These are phyloP conservation scores for Artemisia argyi DNA, from an alignment of 129 eudicot species.

Conservation along the genomic window DNA sequence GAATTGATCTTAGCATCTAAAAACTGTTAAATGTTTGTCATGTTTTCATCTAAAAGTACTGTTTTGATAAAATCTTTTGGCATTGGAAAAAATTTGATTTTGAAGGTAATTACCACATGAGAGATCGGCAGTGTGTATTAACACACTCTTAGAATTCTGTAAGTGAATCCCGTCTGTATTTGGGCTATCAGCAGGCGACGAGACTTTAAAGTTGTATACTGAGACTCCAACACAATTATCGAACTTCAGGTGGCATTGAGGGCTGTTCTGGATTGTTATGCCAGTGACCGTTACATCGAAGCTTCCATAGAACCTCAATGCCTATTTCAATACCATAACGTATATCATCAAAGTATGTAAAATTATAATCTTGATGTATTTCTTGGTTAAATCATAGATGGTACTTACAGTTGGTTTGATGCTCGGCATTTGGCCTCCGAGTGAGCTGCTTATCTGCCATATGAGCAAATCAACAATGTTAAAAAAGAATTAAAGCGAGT, in stretches of 20 bases:
- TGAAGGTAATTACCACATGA: constrained; percentile 66
- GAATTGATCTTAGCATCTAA: background rate
- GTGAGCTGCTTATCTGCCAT: constrained; percentile 60
- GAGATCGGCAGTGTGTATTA: constrained; percentile 68
- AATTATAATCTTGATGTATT: background rate
- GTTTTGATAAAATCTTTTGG: too few species aligned
- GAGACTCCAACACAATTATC: constrained; percentile 82
- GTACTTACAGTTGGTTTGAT: constrained; percentile 90
- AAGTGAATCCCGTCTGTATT: constrained; percentile 95
- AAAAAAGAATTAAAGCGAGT: background rate
- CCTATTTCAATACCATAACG: constrained; percentile 45
- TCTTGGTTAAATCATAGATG: background rate
- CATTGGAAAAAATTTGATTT: background rate
- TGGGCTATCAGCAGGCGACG: constrained; percentile 92
- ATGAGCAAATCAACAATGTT: constrained; percentile 2
- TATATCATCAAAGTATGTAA: background rate
- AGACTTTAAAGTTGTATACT: constrained; percentile 51
- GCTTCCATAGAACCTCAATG: constrained; percentile 90
- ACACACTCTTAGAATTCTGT: constrained; percentile 85
- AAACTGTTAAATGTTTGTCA: background rate
- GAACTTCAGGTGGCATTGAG: constrained; percentile 88
- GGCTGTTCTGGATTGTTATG: constrained; percentile 85
- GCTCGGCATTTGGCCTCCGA: constrained; percentile 76
- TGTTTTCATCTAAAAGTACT: background rate
- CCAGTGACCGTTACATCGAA: constrained; percentile 85